Base-by-base conservation (phyloP, 2,329 filamentous ascomycete genomes). In the Cordyceps javanica region DNA sequence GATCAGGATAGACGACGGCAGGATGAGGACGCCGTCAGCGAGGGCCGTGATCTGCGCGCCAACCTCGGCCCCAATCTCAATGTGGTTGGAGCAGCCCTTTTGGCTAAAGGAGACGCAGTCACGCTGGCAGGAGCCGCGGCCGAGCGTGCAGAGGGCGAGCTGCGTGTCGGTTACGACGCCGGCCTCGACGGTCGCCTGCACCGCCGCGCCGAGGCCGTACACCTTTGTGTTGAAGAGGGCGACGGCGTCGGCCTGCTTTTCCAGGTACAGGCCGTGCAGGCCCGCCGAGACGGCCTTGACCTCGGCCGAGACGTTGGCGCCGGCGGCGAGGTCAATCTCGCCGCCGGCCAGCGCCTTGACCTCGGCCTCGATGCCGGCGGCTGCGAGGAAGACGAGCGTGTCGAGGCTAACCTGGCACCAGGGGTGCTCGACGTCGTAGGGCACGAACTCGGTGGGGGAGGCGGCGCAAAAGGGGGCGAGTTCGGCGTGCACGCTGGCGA, bases 51-150 rank as follows among this genome's bases (percentile, higher is more conserved):
- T 60, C 60, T 62, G 62, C 26, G 63, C 67, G 23, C 63, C 65
- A 26, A 64, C 59, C 19, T 50, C 55, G 16, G 52, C 60, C 16
- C 52, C 61, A 28, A 72, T 64, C 56, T 73, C 69, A 41, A 73
- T 64, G 66, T 68, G 68, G 70, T 73, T 73, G 62, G 66, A 64
- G 66, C 71, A 73, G 62, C 71, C 71, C 64, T 69, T 66, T 64
- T 67, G 62, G 65, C 67, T 70, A 65, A 69, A 71, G 26, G 69
- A 70, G 53, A 73, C 70, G 62, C 71, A 73, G 67, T 73, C 71
- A 57, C 66, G 68, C 60, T 67, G 63, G 66, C 71, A 73, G 44
- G 63, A 61, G 38, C 65, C 65, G 38, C 70, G 56, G 34, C 70
- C 70, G 36, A 72, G 61, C 42, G 62, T 59, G 67, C 70, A 73